A percentile compares a stretch with the other conserved stretches of the same genome.
Evolutionary conservation across 768 basidiomycete species (phyloP).

Genomic region (Heimioporus sp.): DNA sequence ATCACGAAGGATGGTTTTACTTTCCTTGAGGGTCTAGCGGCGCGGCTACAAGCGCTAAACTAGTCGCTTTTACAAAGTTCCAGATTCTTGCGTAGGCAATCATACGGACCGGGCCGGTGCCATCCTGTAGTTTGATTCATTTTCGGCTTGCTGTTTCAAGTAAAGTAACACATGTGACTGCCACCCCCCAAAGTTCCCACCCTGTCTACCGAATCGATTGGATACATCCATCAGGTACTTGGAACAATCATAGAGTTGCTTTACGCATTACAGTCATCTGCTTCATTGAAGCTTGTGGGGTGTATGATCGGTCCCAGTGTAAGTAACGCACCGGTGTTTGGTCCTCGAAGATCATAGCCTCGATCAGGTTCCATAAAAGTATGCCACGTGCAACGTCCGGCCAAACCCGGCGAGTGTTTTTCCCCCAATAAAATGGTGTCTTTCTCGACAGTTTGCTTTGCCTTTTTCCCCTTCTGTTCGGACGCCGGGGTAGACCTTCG

Average conservation of each 20-base stretch:
- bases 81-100: not conserved
- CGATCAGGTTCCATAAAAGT: not conserved
- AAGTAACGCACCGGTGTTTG: no score
- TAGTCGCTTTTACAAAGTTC: not conserved
- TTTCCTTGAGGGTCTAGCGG: constrained; percentile 62
- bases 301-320: no score
- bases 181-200: no score
- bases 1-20: constrained; percentile 77
- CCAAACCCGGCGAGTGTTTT: constrained; percentile 17
- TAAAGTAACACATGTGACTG: no score
- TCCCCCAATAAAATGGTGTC: constrained; percentile 29
- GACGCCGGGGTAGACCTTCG: constrained; percentile 3
- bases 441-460: not conserved
- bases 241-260: no score
- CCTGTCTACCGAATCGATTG: no score
- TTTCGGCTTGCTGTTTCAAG: no score
- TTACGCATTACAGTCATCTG: no score
- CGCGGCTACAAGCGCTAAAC: constrained; percentile 40
- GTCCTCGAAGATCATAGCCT: no score
- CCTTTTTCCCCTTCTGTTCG: not conserved
- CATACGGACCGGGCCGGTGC: not conserved
- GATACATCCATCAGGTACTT: no score
- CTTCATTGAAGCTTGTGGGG: no score
- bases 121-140: not conserved
- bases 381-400: constrained; percentile 27